Evolutionary conservation across 192 early-diverging fungal species (phyloP).

Genomic region (Funneliformis mosseae): DNA sequence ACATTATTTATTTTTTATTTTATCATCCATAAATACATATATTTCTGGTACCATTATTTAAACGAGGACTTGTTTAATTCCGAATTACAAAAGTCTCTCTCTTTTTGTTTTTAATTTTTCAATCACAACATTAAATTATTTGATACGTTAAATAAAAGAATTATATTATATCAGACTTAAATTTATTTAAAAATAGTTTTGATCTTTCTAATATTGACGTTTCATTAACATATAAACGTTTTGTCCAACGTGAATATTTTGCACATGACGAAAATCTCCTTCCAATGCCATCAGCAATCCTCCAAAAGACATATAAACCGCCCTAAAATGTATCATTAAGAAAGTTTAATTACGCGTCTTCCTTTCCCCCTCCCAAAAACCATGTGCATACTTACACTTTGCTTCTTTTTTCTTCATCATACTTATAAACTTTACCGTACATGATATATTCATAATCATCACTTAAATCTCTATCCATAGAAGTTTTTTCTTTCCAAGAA

Average conservation of each 20-base stretch:
- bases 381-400: slow-evolving; percentile 64
- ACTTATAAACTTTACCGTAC: slow-evolving; percentile 97
- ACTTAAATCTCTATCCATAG: slow-evolving; percentile 73
- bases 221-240: slow-evolving; percentile 78
- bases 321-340: slow-evolving; percentile 44
- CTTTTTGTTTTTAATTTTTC: too few relatives aligned
- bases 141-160: too few relatives aligned
- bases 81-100: too few relatives aligned
- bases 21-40: too few relatives aligned
- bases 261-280: slow-evolving; percentile 81
- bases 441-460: slow-evolving; percentile 99
- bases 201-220: neutral
- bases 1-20: too few relatives aligned
- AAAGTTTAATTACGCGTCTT: neutral
- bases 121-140: too few relatives aligned
- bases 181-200: too few relatives aligned
- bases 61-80: too few relatives aligned
- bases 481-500: slow-evolving; percentile 69
- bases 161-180: too few relatives aligned
- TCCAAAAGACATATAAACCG: slow-evolving; percentile 89
- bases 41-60: too few relatives aligned
- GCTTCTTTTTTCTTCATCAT: slow-evolving; percentile 76
- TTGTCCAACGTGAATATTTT: slow-evolving; percentile 84
- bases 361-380: too few relatives aligned
- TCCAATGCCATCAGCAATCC: slow-evolving; percentile 89